Evolutionary conservation across 345 rosid genomes (phyloP).

Genomic region (Murraya paniculata): DNA sequence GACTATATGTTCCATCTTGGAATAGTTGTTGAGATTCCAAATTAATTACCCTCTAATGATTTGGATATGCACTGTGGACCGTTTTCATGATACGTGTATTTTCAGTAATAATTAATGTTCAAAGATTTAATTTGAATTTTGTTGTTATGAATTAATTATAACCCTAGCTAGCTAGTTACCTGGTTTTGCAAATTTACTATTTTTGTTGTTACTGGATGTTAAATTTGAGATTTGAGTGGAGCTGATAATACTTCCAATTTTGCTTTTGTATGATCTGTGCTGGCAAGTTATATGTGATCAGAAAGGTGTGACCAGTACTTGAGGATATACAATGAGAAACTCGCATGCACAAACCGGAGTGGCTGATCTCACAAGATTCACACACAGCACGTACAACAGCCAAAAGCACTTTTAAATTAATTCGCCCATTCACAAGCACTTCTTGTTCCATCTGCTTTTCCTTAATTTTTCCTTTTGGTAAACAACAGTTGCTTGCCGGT

Average conservation of each 20-base stretch:
- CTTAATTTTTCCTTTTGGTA: neutral
- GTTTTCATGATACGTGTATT: neutral
- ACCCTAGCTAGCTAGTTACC: neutral
- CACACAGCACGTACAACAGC: neutral
- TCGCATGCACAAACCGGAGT: slow-evolving; percentile 4
- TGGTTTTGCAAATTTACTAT: too few species aligned
- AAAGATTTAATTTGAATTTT: neutral
- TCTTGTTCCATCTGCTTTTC: slow-evolving; percentile 14
- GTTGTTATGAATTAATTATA: neutral
- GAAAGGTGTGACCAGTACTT: neutral
- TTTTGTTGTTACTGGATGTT: neutral
- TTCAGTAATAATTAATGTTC: neutral
- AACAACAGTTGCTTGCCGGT: neutral
- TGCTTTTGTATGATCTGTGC: neutral
- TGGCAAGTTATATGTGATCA: neutral
- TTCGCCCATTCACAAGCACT: slow-evolving; percentile 5
- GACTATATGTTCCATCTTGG: neutral
- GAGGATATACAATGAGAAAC: slow-evolving; percentile 14
- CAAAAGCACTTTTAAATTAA: slow-evolving; percentile 12
- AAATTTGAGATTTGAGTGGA: neutral
- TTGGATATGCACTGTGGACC: neutral
- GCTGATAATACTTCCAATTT: neutral
- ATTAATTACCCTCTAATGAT: neutral
- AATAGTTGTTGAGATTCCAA: slow-evolving; percentile 6
- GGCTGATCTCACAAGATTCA: slow-evolving; percentile 17